Percentiles rank a stretch among this genome's conserved stretches.
Evolutionary conservation across 2,329 filamentous ascomycete genomes (phyloP).

Genomic region (Atkinsonella texensis): DNA sequence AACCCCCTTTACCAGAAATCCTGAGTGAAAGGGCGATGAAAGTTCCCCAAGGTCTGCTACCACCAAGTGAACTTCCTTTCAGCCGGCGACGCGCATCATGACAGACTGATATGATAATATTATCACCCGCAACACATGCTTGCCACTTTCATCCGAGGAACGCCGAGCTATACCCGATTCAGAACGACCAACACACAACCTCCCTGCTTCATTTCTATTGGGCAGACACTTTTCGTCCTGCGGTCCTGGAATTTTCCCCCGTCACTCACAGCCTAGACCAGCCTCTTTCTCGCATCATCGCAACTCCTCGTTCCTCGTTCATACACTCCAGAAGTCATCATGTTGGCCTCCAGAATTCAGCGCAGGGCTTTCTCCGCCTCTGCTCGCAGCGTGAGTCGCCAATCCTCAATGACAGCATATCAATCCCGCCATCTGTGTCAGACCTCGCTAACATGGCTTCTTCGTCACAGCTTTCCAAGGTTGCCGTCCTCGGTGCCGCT

Average conservation of each 20-base stretch:
- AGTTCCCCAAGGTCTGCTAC: too few relatives aligned
- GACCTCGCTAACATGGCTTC: slow-evolving; percentile 3
- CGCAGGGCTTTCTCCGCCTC: slow-evolving; percentile 72
- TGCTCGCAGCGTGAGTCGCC: slow-evolving; percentile 54
- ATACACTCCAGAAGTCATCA: slow-evolving; percentile 26
- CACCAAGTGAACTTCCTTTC: too few relatives aligned
- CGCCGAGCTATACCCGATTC: slow-evolving; percentile 13
- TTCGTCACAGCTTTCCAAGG: slow-evolving; percentile 71
- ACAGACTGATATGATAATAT: too few relatives aligned
- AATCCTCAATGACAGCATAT: background rate
- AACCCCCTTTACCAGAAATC: too few relatives aligned
- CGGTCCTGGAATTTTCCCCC: slow-evolving; percentile 10
- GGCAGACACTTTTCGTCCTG: slow-evolving; percentile 9
- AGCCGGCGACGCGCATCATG: too few relatives aligned
- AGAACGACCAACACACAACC: background rate
- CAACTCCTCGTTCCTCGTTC: slow-evolving; percentile 5
- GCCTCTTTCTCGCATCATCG: slow-evolving; percentile 7
- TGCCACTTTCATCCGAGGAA: slow-evolving; percentile 6
- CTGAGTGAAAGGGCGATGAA: too few relatives aligned
- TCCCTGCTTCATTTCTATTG: background rate
- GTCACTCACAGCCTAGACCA: slow-evolving; percentile 10
- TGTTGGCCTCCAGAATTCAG: slow-evolving; percentile 67
- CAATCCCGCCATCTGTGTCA: background rate
- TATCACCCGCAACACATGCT: background rate
- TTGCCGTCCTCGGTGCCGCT: slow-evolving; percentile 89